Conservation (phyloP, 2,329 filamentous ascomycete genomes). For the Arachnomyces sp. region DNA sequence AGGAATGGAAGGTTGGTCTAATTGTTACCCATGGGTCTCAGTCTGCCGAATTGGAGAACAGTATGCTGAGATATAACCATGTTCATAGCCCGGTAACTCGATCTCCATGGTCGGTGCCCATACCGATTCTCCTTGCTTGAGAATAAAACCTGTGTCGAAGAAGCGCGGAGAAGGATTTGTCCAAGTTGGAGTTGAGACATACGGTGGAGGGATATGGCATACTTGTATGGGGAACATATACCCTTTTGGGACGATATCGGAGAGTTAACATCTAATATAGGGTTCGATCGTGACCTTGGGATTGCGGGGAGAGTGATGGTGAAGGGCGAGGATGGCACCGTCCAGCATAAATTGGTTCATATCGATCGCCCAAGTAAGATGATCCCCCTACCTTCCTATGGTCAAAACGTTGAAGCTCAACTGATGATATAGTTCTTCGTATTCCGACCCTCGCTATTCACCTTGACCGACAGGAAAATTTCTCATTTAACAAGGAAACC, state of each 20-base stretch:
- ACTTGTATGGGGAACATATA: slow-evolving; percentile 49
- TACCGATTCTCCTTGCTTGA: slow-evolving; percentile 86
- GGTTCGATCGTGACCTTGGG: slow-evolving; percentile 92
- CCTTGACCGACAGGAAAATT: slow-evolving; percentile 75
- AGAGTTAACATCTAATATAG: slow-evolving; percentile 21
- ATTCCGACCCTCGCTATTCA: slow-evolving; percentile 94
- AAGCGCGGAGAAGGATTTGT: slow-evolving; percentile 79
- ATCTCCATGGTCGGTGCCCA: slow-evolving; percentile 91
- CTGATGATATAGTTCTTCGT: slow-evolving; percentile 53
- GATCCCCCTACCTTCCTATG: background rate
- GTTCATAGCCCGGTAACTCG: slow-evolving; percentile 63
- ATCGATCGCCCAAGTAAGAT: slow-evolving; percentile 66
- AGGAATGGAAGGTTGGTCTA: slow-evolving; percentile 62
- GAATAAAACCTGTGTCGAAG: slow-evolving; percentile 90
- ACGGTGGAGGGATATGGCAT: slow-evolving; percentile 95
- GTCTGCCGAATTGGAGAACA: background rate
- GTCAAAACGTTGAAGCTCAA: slow-evolving; percentile 1
- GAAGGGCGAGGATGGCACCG: slow-evolving; percentile 61
- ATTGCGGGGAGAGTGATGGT: slow-evolving; percentile 86
- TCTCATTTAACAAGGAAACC: slow-evolving; percentile 93
- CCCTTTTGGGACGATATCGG: background rate
- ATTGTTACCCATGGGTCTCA: background rate
- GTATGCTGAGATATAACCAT: background rate
- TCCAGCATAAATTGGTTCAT: slow-evolving; percentile 80
- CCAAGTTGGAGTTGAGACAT: slow-evolving; percentile 93